phyloP scores from a whole-genome alignment of 2,329 filamentous ascomycete species.

The Aureobasidium sp. region DNA sequence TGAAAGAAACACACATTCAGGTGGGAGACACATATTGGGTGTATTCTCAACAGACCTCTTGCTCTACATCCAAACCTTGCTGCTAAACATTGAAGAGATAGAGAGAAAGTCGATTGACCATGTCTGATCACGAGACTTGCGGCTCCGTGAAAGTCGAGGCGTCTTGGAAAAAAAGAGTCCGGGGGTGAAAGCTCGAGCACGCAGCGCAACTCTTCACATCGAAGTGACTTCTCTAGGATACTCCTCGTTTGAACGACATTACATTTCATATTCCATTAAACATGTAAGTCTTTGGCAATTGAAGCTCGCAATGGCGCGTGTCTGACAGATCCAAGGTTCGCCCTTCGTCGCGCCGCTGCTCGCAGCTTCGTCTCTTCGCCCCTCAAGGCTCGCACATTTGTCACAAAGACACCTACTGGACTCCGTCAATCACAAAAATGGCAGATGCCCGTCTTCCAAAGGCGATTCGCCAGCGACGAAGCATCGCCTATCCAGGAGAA shows the following conservation, averaged over 20 bases:
- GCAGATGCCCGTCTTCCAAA: conserved; percentile 32
- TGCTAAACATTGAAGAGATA: too few species aligned
- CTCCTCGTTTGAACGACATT: not conserved
- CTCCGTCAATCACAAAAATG: conserved; percentile 31
- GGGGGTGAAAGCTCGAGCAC: not conserved
- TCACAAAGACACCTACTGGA: conserved; percentile 28
- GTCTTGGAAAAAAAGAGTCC: not conserved
- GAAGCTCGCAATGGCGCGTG: not conserved
- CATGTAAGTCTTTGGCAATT: not conserved
- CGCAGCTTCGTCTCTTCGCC: conserved; percentile 41
- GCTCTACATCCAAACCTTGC: too few species aligned
- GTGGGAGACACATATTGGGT: too few species aligned
- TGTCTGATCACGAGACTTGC: too few species aligned
- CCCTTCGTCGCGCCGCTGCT: conserved; percentile 48
- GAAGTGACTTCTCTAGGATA: not conserved
- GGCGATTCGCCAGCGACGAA: conserved; percentile 42
- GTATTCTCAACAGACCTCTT: too few species aligned
- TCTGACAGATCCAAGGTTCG: conserved; percentile 36
- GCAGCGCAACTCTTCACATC: not conserved
- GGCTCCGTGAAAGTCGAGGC: too few species aligned
- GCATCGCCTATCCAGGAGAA: conserved; percentile 19
- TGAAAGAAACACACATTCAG: too few species aligned
- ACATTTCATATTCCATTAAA: not conserved
- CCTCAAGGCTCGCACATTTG: conserved; percentile 33
- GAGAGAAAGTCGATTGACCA: too few species aligned